Evolutionary conservation across 805 yeast species (phyloP).

Genomic region (Zygotorulaspora sp.): DNA sequence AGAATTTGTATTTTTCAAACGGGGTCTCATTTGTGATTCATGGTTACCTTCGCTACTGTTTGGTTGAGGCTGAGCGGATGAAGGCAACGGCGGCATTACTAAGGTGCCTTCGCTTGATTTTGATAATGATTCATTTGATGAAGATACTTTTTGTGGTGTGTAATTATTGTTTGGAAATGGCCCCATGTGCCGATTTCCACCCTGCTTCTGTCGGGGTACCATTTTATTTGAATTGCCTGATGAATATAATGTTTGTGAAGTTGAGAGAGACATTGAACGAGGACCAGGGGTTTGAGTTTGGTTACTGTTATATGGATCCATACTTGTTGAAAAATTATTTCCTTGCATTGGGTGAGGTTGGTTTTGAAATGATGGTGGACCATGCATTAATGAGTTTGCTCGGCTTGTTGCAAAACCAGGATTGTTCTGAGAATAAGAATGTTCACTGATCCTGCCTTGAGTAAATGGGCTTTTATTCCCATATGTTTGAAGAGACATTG

Average conservation of each 20-base stretch:
- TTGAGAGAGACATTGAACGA: conserved; percentile 33
- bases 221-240: conserved; percentile 10
- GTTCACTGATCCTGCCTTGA: conserved; percentile 6
- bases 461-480: conserved; percentile 12
- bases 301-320: too few species aligned
- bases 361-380: conserved; percentile 12
- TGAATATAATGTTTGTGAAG: conserved; percentile 14
- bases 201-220: too few species aligned
- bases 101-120: too few species aligned
- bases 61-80: background rate
- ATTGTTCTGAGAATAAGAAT: conserved; percentile 1
- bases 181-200: too few species aligned
- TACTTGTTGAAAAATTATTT: too few species aligned
- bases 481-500: conserved; percentile 42
- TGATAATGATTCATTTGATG: too few species aligned
- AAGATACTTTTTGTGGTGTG: conserved; percentile 4
- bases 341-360: conserved; percentile 10
- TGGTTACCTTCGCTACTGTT: conserved; percentile 4
- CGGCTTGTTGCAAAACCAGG: conserved; percentile 3
- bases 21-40: conserved; percentile 8
- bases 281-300: too few species aligned
- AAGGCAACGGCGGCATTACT: background rate
- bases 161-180: too few species aligned
- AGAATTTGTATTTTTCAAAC: conserved; percentile 11
- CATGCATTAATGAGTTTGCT: conserved; percentile 14